Base-by-base conservation (phyloP, 495 filamentous ascomycete genomes). In the Clohesyomyces aquaticus region DNA sequence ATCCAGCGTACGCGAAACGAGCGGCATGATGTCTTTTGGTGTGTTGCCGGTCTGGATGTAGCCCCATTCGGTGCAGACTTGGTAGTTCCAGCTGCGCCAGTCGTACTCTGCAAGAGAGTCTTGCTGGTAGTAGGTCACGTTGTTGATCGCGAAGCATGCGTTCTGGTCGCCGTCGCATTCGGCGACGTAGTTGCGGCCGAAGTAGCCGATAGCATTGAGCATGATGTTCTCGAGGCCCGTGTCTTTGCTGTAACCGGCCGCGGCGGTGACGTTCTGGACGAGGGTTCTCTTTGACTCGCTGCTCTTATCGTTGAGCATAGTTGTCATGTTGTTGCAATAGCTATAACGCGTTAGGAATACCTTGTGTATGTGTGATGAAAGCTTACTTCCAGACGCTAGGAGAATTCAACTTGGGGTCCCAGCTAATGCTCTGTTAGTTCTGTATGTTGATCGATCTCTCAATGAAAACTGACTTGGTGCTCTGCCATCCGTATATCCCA, bases 21-120 rank as follows among this genome's bases (percentile, higher is more conserved):
- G 69, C 0, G 89, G 85, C 0, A 83, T 78, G 61, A 85, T 80
- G 62, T 76, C 67, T 0, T 66, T 42, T 0, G 88, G 88, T 1
- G 83, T 80, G 41, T 82, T 83, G 60, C 88, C 88, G 4, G 86
- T 88, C 66, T 82, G 80, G 23, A 89, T 80, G 74, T 81, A 91
- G 29, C 88, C 89, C 87, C 87, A 92, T 75, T 84, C 79, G 71
- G 74, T 69, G 65, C 71, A 79, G 41, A 60, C 56, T 71, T 67
- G 75, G 66, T 57, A 70, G 16, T 57, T 45, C 59, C 77, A 81
- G 41, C 73, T 73, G 55, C 67, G 50, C 51, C 54, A 63, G 16
- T 16, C 21, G 23, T 60, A 84, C 19, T 60, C 68, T 49, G 84
- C 77, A 12, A 67, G 67, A 41, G 83, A 69, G 66, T 84, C 78